phyloP scores from a whole-genome alignment of 306 rosid species.

The Gillenia trifoliata region DNA sequence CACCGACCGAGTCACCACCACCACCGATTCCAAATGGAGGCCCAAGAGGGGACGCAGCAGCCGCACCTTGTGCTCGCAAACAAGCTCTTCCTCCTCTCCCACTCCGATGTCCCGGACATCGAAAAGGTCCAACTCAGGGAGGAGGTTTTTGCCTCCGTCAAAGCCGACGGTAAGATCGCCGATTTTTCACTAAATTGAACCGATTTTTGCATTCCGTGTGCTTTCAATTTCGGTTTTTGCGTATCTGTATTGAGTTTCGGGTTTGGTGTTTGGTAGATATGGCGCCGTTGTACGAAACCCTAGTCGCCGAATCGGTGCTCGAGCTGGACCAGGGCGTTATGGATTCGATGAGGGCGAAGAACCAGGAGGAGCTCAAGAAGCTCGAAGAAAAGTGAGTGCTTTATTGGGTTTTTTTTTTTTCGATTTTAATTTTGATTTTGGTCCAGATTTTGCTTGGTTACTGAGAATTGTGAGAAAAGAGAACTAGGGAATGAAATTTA shows the following conservation, averaged over 20 bases:
- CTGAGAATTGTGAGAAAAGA: background rate
- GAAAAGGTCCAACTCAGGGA: conserved; percentile 81
- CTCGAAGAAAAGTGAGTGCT: conserved; percentile 81
- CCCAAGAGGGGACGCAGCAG: conserved; percentile 77
- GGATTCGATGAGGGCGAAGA: conserved; percentile 75
- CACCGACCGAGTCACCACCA: conserved; percentile 7
- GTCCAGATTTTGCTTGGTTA: background rate
- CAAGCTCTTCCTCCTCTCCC: conserved; percentile 79
- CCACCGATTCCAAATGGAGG: conserved; percentile 50
- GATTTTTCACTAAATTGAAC: background rate
- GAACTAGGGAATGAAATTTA: background rate
- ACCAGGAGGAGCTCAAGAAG: conserved; percentile 67
- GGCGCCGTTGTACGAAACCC: conserved; percentile 80
- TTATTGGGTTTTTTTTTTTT: background rate
- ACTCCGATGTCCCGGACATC: conserved; percentile 78
- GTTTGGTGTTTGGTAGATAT: conserved; percentile 45
- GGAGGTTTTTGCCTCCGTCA: conserved; percentile 63
- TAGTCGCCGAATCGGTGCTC: conserved; percentile 59
- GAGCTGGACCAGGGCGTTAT: conserved; percentile 59
- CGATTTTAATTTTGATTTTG: background rate
- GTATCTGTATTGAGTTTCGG: background rate
- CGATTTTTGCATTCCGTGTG: background rate
- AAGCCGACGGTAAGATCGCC: conserved; percentile 56
- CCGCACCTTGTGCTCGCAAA: conserved; percentile 76
- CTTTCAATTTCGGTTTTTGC: background rate